Conservation (phyloP, 176 grass and related monocot genomes). For the Aegilops tauschii region DNA sequence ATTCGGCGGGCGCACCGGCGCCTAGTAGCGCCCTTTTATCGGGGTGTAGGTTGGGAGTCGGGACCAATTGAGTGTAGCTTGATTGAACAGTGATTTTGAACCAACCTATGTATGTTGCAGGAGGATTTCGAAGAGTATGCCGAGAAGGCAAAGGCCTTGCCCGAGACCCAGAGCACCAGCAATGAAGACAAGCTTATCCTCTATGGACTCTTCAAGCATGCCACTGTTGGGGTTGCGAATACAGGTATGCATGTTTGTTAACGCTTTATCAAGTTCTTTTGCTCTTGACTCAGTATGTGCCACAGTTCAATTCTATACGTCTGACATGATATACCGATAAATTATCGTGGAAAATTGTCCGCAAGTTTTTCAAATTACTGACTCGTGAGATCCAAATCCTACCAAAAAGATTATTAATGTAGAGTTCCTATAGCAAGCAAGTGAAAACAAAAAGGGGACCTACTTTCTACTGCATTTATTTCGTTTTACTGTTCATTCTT, state of each 20-base stretch:
- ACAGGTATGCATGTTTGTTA: slow-evolving; percentile 47
- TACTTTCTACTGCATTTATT: background rate
- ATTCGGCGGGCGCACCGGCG: too few relatives aligned
- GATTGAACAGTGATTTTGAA: background rate
- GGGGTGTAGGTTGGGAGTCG: background rate
- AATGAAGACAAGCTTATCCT: slow-evolving; percentile 69
- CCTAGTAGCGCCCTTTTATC: background rate
- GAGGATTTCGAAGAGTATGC: slow-evolving; percentile 65
- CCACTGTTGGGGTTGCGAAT: slow-evolving; percentile 61
- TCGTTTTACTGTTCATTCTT: background rate
- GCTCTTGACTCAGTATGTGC: background rate
- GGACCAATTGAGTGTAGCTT: background rate
- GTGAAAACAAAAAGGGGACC: background rate
- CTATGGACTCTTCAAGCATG: slow-evolving; percentile 85
- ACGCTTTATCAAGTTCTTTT: background rate
- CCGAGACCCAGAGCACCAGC: slow-evolving; percentile 49
- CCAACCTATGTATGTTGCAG: slow-evolving; percentile 25
- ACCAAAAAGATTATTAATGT: background rate
- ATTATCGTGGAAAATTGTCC: background rate
- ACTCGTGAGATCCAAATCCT: background rate
- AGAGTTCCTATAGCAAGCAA: background rate
- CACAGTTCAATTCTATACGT: background rate
- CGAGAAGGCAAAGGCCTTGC: slow-evolving; percentile 67
- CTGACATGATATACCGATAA: background rate
- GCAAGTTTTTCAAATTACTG: background rate